Evolutionary conservation across 148 eudicot genomes (phyloP), one percentile per base, ranked within the genome.

Genomic region (Pharnaceum exiguum): DNA sequence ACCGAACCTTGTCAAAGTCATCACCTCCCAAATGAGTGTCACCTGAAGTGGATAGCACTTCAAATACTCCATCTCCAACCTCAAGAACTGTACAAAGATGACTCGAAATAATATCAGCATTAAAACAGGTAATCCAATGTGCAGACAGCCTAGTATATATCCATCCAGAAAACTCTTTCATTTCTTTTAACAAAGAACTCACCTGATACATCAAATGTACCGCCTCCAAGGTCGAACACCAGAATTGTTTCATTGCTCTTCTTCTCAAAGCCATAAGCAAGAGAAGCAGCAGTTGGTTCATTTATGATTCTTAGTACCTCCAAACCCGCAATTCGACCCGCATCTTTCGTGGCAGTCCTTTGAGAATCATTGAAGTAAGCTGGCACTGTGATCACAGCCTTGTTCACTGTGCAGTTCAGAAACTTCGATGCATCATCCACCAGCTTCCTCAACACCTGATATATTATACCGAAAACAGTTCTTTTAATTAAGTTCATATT

Each of bases 171-270:
- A n/a, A 23, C 9, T 4, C 10, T 15, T 28, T 19, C n/a, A n/a
- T n/a, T n/a, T n/a, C 31, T 4, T 19, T 10, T 4, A 0, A 4
- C 1, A 12, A 24, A 42, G 17, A 31, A 18, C 48, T 22, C 52
- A 85, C 93, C 93, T 63, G 93, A 82, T 46, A 85, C 93, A 68
- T 85, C 93, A 60, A 85, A 85, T 21, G 87, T 85, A 63, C 87
- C 87, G 33, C 87, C 93, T 57, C 93, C 93, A 55, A 85, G 85
- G 51, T 82, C 93, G 57, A 85, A 82, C 19, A 85, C 93, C 26
- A 85, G 60, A 45, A 85, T 79, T 1, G 88, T 85, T 45, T 82
- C 88, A 36, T 79, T 85, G 53, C 54, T 75, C 66, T 82, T 85
- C 75, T 71, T 85, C 39, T 79, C 79, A 32, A 85, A 85, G 32